Base-by-base conservation (phyloP, 352 stramenopile species). In the Phytophthora foliorum region DNA sequence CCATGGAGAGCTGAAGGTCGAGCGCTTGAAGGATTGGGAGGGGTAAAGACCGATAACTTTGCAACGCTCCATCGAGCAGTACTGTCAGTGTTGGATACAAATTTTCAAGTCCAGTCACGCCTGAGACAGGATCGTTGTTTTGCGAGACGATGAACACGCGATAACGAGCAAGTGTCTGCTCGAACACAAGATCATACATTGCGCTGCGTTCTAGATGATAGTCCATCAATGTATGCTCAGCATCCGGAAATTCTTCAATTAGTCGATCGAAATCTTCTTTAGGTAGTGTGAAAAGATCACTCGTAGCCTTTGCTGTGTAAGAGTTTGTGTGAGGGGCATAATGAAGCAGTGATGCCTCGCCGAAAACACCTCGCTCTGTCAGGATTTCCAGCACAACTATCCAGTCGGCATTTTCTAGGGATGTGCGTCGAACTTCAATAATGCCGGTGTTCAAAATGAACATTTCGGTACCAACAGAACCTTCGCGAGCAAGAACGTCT, bases 231-330 rank as follows among this genome's bases (percentile, higher is more conserved):
- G 82, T 82, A 17, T 76, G 66, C 41, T 95, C 85, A 4, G 82
- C 86, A 19, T 94, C 87, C 0, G 87, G 85, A 34, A 90, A 93
- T 61, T 93, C 85, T 49, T 94, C 84, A n/a, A 95, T 81, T 1
- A 95, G 69, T 8, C 76, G 64, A 52, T 93, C 86, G 53, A 95
- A 95, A 41, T 93, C 85, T 60, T 93, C 87, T 72, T 93, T 93
- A 0, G 86, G 81, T 1, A 95, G 57, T 25, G 85, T 91, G 53
- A 92, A 95, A 6, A 93, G 64, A 44, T 95, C 87, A 49, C 87
- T 92, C 29, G 80, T 90, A 3, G 75, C 81, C 48, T 89, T 90
- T 10, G 85, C 82, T 1, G 72, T 88, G 67, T 92, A 94, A 21
- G 87, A 89, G 64, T 93, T 94, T 19, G 88, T 72, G 34, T 91